phyloP scores from a whole-genome alignment of 192 early-diverging fungal species.

The Phycomyces blakesleeanus region DNA sequence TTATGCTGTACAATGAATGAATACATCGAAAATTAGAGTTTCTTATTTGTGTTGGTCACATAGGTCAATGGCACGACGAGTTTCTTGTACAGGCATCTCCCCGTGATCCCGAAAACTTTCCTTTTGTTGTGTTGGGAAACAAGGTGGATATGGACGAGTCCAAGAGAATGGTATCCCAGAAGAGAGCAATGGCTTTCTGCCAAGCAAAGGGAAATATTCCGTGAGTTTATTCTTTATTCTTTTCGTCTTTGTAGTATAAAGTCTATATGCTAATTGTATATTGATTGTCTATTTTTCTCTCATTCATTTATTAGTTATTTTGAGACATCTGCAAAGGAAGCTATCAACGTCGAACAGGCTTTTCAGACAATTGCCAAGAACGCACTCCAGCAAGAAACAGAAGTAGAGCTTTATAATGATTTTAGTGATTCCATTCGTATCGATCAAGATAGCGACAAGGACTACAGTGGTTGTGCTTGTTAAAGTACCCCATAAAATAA shows the following conservation, averaged over 20 bases:
- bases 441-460: slow-evolving; percentile 66
- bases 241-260: no score
- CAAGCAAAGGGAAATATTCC: slow-evolving; percentile 93
- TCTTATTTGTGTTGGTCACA: no score
- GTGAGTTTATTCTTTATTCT: no score
- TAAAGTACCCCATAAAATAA: slow-evolving; percentile 35
- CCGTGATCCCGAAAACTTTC: slow-evolving; percentile 93
- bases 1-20: no score
- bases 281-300: no score
- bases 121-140: slow-evolving; percentile 98
- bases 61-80: slow-evolving; percentile 96
- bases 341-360: slow-evolving; percentile 96
- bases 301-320: slow-evolving; percentile 66
- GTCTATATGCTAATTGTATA: no score
- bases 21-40: no score
- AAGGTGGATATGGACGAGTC: slow-evolving; percentile 97
- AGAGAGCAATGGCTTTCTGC: slow-evolving; percentile 97
- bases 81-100: slow-evolving; percentile 95
- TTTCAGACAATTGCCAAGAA: slow-evolving; percentile 96
- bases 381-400: slow-evolving; percentile 90
- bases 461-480: slow-evolving; percentile 61
- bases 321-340: slow-evolving; percentile 97
- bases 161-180: slow-evolving; percentile 89
- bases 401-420: slow-evolving; percentile 79
- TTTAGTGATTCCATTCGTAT: slow-evolving; percentile 89